Evolutionary conservation across 257 asterid genomes (phyloP), one percentile per base, ranked within the genome.

Genomic region (Sherardia arvensis): DNA sequence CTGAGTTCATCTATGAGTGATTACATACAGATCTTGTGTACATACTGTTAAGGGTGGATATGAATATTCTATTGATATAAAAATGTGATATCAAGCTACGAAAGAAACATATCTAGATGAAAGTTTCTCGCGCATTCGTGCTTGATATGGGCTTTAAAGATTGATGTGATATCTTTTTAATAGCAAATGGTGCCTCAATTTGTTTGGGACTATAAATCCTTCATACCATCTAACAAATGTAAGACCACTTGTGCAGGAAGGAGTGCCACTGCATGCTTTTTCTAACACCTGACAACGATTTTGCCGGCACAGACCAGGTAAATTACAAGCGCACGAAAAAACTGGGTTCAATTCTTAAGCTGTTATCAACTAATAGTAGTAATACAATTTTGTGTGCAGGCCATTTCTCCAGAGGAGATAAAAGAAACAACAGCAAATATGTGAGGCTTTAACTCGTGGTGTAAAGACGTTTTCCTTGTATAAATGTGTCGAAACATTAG

Each of bases 181-280:
- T 49, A 43, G 60, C 51, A 28, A n/a, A n/a, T 22, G 18, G 26
- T 67, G 4, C n/a, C 15, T 21, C 59, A 23, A 21, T 14, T 36
- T 30, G 8, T 29, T 22, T 28, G 36, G 30, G 26, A 25, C 65
- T 43, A 20, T 14, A 14, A 7, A 27, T 9, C 21, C 29, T 20
- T 22, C 21, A n/a, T n/a, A n/a, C 7, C 4, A 20, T 7, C 9
- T 53, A 58, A 64, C 69, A 47, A 51, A 0, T 67, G 12, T 8
- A 55, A 43, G 62, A 36, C 62, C 65, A 25, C 25, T 33, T 65
- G 79, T 53, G 69, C 84, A 84, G 90, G 87, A 86, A 84, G 79
- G 97, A 90, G 71, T 90, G 97, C 75, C 97, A 90, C 81, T 90
- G 97, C 84, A 90, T 90, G 97, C 95, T 90, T 67, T 90, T 90